A percentile compares a stretch with the other conserved stretches of the same genome.
Conservation (phyloP, 495 filamentous ascomycete species). For the Neurospora sp. region DNA sequence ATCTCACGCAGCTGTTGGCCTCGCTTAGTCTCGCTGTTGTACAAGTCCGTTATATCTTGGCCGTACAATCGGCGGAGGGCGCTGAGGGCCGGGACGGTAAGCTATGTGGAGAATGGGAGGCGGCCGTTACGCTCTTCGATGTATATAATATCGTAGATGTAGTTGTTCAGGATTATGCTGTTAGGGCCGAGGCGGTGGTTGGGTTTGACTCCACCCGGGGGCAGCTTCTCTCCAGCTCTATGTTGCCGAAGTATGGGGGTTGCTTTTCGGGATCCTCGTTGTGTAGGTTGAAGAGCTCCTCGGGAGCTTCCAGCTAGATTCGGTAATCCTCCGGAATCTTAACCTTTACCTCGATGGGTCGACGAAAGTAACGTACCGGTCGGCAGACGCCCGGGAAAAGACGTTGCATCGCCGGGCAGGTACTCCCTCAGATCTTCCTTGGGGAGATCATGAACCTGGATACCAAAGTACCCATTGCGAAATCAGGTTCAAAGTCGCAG, state of each 20-base stretch:
- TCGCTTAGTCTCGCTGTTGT: not conserved
- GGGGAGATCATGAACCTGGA: too few relatives aligned
- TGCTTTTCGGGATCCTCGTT: slow-evolving; percentile 45
- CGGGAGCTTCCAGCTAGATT: slow-evolving; percentile 69
- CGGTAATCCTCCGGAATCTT: slow-evolving; percentile 82
- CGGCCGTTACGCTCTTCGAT: not conserved
- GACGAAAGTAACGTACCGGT: slow-evolving; percentile 64
- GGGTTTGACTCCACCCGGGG: slow-evolving; percentile 43
- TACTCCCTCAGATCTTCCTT: too few relatives aligned
- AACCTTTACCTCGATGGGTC: slow-evolving; percentile 74
- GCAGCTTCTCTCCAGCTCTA: slow-evolving; percentile 45
- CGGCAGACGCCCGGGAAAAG: slow-evolving; percentile 72
- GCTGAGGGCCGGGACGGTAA: not conserved
- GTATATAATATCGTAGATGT: not conserved
- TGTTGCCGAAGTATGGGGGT: slow-evolving; percentile 45
- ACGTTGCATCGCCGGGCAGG: slow-evolving; percentile 41
- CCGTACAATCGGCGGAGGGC: not conserved
- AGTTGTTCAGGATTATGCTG: not conserved
- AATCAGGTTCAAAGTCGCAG: too few relatives aligned
- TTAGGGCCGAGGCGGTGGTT: not conserved
- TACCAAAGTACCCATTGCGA: too few relatives aligned
- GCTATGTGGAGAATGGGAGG: not conserved
- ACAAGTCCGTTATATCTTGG: not conserved
- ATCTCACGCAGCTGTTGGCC: not conserved
- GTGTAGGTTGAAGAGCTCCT: slow-evolving; percentile 49